These are phyloP conservation scores for Cladosporium halotolerans DNA, from an alignment of 2,329 filamentous ascomycete genomes.

Conservation along the genomic window DNA sequence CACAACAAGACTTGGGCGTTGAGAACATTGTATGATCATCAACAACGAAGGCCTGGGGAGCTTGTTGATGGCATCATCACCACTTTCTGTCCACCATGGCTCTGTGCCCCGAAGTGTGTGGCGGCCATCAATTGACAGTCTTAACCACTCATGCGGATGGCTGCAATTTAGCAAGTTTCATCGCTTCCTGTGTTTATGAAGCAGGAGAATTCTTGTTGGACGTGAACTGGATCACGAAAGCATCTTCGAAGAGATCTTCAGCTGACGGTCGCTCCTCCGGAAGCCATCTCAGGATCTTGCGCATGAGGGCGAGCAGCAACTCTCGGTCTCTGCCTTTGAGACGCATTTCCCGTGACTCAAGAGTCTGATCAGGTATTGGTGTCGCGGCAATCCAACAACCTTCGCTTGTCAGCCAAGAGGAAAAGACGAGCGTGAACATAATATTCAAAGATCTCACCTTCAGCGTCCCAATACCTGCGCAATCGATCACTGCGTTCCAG, in stretches of 20 bases:
- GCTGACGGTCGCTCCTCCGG: slow-evolving; percentile 21
- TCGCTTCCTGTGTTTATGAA: background rate
- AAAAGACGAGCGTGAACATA: background rate
- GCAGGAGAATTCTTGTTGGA: background rate
- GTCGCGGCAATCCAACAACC: slow-evolving; percentile 27
- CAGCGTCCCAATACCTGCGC: slow-evolving; percentile 24
- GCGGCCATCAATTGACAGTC: too few relatives aligned
- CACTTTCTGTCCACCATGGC: too few relatives aligned
- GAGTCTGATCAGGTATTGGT: slow-evolving; percentile 24
- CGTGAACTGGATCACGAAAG: background rate
- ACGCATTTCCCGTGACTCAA: slow-evolving; percentile 23
- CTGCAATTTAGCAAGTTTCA: too few relatives aligned
- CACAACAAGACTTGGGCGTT: too few relatives aligned
- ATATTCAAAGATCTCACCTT: slow-evolving; percentile 12
- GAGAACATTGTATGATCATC: too few relatives aligned
- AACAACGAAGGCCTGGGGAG: too few relatives aligned
- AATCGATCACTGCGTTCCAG: slow-evolving; percentile 27
- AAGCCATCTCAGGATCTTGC: slow-evolving; percentile 35
- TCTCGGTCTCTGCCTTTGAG: slow-evolving; percentile 27
- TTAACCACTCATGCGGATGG: too few relatives aligned
- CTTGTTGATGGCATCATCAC: too few relatives aligned
- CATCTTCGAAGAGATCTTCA: slow-evolving; percentile 19
- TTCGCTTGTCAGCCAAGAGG: background rate
- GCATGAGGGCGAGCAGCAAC: slow-evolving; percentile 28
- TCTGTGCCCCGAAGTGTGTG: too few relatives aligned